Evolutionary conservation across 108 stramenopile species (phyloP).

Genomic region (Epithemia pelagica): DNA sequence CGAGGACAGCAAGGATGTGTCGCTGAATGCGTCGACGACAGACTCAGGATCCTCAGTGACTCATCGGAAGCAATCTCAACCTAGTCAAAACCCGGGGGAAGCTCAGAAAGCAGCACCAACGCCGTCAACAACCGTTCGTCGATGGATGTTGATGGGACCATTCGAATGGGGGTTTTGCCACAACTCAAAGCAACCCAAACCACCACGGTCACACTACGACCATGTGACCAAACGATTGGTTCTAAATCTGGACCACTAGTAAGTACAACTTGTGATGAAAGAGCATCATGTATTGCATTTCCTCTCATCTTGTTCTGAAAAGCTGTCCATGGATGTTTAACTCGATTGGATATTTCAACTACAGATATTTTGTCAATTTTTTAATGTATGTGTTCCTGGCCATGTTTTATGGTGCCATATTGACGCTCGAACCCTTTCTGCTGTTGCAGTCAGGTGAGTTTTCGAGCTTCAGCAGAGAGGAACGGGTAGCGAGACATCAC

Average conservation of each 20-base stretch:
- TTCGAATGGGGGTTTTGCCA: constrained; percentile 82
- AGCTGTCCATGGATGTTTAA: constrained; percentile 92
- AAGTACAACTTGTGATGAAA: constrained; percentile 1
- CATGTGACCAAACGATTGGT: constrained; percentile 80
- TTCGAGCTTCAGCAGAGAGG: constrained; percentile 27
- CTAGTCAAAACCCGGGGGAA: constrained; percentile 8
- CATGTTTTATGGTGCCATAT: constrained; percentile 61
- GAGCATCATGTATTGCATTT: not conserved
- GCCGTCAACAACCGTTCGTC: constrained; percentile 7
- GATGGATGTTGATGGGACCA: constrained; percentile 70
- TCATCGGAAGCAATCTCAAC: not conserved
- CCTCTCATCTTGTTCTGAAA: not conserved
- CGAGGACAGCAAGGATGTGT: too few species aligned
- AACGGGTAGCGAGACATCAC: not conserved
- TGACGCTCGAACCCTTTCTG: constrained; percentile 57
- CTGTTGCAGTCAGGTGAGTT: constrained; percentile 32
- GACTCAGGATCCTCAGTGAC: not conserved
- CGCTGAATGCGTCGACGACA: not conserved
- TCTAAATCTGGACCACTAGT: constrained; percentile 96
- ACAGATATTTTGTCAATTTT: constrained; percentile 96
- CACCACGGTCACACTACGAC: constrained; percentile 84
- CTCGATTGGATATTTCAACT: constrained; percentile 93
- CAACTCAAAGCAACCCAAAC: constrained; percentile 75
- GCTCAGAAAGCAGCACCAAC: constrained; percentile 12
- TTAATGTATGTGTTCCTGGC: constrained; percentile 57